Evolutionary conservation across 2,329 filamentous ascomycete genomes (phyloP).

Genomic region (Stemphylium beticola): DNA sequence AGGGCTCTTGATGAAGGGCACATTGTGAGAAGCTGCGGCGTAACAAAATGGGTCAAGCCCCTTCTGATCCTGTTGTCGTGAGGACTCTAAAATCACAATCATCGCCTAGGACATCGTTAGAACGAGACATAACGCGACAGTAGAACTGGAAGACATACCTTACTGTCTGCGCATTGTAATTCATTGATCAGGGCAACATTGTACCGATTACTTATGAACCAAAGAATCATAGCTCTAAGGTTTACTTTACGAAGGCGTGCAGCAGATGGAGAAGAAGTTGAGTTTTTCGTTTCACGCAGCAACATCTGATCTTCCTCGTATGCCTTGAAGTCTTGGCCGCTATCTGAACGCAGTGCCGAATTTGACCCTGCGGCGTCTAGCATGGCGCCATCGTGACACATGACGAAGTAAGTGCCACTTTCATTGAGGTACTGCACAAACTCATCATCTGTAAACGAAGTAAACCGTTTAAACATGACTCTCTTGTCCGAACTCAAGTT

Average conservation of each 20-base stretch:
- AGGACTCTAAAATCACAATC: constrained; percentile 4
- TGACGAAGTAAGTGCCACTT: constrained; percentile 68
- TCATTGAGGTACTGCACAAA: constrained; percentile 64
- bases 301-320: neutral
- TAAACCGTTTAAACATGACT: constrained; percentile 57
- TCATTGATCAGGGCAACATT: neutral
- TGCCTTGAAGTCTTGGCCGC: neutral
- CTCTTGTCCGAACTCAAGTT: constrained; percentile 51
- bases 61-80: neutral
- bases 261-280: neutral
- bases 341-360: constrained; percentile 21
- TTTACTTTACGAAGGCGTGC: constrained; percentile 1
- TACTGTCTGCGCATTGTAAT: constrained; percentile 1
- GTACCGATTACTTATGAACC: neutral
- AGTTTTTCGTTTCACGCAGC: constrained; percentile 1
- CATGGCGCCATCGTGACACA: constrained; percentile 68
- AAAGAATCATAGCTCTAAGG: constrained; percentile 2
- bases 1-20: neutral
- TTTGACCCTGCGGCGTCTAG: neutral
- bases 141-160: neutral
- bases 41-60: neutral
- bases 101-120: neutral
- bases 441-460: constrained; percentile 53
- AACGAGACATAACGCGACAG: neutral
- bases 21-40: neutral